Evolutionary conservation across 306 rosid genomes (phyloP).

Genomic region (Cucurbita ficifolia): DNA sequence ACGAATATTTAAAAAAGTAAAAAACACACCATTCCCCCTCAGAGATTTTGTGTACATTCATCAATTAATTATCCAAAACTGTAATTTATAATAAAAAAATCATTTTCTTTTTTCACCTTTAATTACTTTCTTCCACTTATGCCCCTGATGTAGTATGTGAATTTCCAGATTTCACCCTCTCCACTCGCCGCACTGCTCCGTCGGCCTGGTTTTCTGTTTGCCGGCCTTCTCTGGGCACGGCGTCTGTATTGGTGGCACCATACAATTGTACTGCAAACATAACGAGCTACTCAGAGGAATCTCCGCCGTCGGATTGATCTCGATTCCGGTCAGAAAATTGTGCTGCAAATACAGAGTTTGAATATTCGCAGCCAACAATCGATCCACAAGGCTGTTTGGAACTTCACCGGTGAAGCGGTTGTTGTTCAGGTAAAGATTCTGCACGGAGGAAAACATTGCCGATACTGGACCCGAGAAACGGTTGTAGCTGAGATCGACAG

Average conservation of each 20-base stretch:
- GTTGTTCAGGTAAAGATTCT: slow-evolving; percentile 69
- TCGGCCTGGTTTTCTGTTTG: slow-evolving; percentile 56
- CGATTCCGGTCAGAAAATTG: slow-evolving; percentile 67
- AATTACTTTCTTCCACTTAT: slow-evolving; percentile 6
- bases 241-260: slow-evolving; percentile 82
- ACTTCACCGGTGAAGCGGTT: slow-evolving; percentile 84
- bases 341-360: slow-evolving; percentile 77
- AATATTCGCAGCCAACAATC: slow-evolving; percentile 51
- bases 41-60: background rate
- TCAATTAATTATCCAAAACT: slow-evolving; percentile 1
- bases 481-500: slow-evolving; percentile 85
- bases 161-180: slow-evolving; percentile 31
- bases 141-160: background rate
- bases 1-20: background rate
- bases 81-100: background rate
- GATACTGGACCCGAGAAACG: slow-evolving; percentile 56
- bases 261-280: slow-evolving; percentile 93
- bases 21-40: background rate
- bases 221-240: slow-evolving; percentile 83
- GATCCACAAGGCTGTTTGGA: slow-evolving; percentile 62
- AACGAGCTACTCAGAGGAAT: slow-evolving; percentile 75
- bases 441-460: slow-evolving; percentile 59
- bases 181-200: slow-evolving; percentile 60
- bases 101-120: background rate
- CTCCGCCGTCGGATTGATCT: slow-evolving; percentile 83